Evolutionary conservation across 768 basidiomycete species (phyloP), one percentile per base, ranked within the genome.

Genomic region (Nevesoporus exiguus): DNA sequence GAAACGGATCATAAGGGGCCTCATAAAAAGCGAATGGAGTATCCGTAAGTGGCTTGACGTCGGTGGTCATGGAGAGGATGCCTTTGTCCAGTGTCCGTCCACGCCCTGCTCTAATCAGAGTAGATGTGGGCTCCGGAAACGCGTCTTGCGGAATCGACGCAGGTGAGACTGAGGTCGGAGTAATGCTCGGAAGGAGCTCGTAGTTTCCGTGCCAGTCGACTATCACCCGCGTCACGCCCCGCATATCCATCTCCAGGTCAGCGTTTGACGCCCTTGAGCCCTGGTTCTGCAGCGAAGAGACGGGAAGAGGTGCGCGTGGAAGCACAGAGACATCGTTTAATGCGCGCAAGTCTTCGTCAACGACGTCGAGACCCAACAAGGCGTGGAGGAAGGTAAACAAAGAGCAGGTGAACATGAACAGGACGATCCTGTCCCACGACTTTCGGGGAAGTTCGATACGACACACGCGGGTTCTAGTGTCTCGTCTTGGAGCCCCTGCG

Each of bases 361-460:
- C 30, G 27, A n/a, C 10, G 7, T 58, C 58, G 19, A 70, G 55
- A 40, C 69, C 67, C 24, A 66, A 31, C 30, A 69, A 34, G 49
- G 69, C 65, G 22, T 44, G 63, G 46, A 70, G 39, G 55, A 69
- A 71, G 48, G 27, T 33, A 31, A 70, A 48, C 36, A 65, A 41
- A 41, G 59, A 65, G 34, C 56, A 69, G 40, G 21, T 49, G 58
- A 69, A 71, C 55, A 61, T 36, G 52, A 60, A 14, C 27, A 67
- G 36, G 50, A 69, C 40, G 51, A 61, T 36, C 34, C 53, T 59
- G n/a, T 67, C 65, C 63, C 63, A 63, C 29, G 44, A 48, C 8
- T 40, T 46, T 42, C 54, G 55, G 45, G 65, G 55, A 36, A 37
- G 50, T 31, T 49, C 37, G 36, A 55, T 19, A 19, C 45, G 11